Conservation (phyloP, 2,329 filamentous ascomycete genomes). For the Paraphoma sp. region DNA sequence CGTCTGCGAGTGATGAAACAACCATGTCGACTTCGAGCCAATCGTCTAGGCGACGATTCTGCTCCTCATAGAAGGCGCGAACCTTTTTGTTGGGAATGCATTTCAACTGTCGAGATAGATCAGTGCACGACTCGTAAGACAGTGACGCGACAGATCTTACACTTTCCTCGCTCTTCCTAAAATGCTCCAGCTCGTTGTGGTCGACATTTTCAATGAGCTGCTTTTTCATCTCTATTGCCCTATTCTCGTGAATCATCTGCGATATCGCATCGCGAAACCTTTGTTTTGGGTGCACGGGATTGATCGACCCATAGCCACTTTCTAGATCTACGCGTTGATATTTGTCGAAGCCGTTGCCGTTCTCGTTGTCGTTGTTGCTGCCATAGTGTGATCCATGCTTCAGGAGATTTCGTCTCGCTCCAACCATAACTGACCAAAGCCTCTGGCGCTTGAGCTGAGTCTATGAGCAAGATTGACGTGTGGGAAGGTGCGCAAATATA, state of each 20-base stretch:
- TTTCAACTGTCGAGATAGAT: conserved; percentile 50
- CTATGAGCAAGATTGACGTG: background rate
- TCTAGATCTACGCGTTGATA: conserved; percentile 36
- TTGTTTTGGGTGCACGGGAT: conserved; percentile 19
- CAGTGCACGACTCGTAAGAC: background rate
- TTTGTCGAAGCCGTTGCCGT: conserved; percentile 15
- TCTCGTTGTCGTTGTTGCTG: conserved; percentile 8
- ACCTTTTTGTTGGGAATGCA: conserved; percentile 59
- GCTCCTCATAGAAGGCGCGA: conserved; percentile 61
- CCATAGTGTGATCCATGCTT: conserved; percentile 9
- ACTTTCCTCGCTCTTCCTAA: conserved; percentile 59
- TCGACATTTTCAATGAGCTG: conserved; percentile 57
- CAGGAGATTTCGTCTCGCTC: conserved; percentile 24
- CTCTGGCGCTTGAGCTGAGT: background rate
- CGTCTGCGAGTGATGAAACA: conserved; percentile 62
- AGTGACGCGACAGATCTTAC: conserved; percentile 18
- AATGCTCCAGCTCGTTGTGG: conserved; percentile 56
- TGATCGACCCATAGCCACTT: conserved; percentile 32
- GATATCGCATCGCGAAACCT: conserved; percentile 58
- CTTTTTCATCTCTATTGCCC: conserved; percentile 57
- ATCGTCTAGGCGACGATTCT: conserved; percentile 63
- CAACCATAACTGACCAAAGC: conserved; percentile 25
- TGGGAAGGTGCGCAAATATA: too few relatives aligned
- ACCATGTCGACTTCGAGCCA: conserved; percentile 66
- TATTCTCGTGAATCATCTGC: conserved; percentile 54